phyloP scores from a whole-genome alignment of 495 filamentous ascomycete species.

The Polyplosphaeria fusca region DNA sequence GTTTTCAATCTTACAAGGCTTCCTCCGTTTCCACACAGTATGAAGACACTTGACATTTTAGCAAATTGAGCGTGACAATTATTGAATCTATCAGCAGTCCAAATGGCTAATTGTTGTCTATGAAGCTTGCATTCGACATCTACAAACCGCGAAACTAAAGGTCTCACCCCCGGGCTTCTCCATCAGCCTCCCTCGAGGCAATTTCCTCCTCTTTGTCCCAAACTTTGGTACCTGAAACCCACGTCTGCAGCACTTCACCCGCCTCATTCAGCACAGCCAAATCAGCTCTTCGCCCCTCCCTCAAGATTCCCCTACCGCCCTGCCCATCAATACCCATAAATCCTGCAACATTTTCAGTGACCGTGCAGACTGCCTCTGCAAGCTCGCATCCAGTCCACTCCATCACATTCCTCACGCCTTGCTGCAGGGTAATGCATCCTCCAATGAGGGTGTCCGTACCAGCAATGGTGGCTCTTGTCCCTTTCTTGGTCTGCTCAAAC shows the following conservation, averaged over 20 bases:
- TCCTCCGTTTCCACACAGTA: too few species aligned
- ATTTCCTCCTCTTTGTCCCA: slow-evolving; percentile 38
- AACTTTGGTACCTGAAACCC: slow-evolving; percentile 47
- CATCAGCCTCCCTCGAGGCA: slow-evolving; percentile 11
- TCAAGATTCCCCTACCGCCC: slow-evolving; percentile 41
- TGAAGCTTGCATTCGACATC: too few species aligned
- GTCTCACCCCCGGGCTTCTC: slow-evolving; percentile 12
- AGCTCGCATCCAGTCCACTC: slow-evolving; percentile 45
- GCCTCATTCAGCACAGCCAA: slow-evolving; percentile 47
- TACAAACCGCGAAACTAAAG: too few species aligned
- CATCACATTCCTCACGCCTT: slow-evolving; percentile 48
- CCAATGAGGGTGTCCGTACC: slow-evolving; percentile 45
- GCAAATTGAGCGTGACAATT: too few species aligned
- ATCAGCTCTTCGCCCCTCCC: slow-evolving; percentile 47
- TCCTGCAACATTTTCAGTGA: slow-evolving; percentile 50
- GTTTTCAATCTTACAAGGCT: too few species aligned
- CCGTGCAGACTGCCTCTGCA: slow-evolving; percentile 47
- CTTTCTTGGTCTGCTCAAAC: slow-evolving; percentile 41
- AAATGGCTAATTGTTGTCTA: too few species aligned
- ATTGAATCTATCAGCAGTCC: too few species aligned
- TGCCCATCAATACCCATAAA: slow-evolving; percentile 43
- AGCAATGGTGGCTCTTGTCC: slow-evolving; percentile 43
- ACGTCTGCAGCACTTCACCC: slow-evolving; percentile 48
- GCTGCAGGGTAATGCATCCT: slow-evolving; percentile 44
- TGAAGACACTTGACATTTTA: too few species aligned